phyloP scores from a whole-genome alignment of 2,329 filamentous ascomycete genomes.

The Golovinomyces cichoracearum region DNA sequence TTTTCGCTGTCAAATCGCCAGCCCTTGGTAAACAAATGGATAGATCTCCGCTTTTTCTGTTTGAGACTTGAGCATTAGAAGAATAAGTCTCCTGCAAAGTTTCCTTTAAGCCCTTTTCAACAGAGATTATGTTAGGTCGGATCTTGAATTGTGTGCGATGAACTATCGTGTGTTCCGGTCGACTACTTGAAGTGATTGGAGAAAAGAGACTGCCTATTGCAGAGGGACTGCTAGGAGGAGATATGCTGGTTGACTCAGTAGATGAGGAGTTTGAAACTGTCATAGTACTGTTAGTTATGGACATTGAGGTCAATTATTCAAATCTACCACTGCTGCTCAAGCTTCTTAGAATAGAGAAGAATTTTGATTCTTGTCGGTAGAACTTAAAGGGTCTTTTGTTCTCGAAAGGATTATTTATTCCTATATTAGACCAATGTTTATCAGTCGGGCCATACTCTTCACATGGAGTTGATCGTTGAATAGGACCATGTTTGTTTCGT shows the following conservation, averaged over 20 bases:
- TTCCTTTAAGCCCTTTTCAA: conserved; percentile 12
- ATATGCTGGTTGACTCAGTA: conserved; percentile 2
- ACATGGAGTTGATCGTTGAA: conserved; percentile 1
- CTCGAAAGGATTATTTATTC: not conserved
- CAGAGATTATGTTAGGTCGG: conserved; percentile 16
- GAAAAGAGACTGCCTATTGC: conserved; percentile 16
- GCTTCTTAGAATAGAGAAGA: conserved; percentile 20
- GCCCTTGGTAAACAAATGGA: not conserved
- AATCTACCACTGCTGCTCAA: conserved; percentile 18
- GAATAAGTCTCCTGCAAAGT: not conserved
- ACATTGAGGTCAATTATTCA: not conserved
- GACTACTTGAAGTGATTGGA: conserved; percentile 17
- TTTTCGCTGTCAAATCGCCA: not conserved
- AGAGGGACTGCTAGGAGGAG: conserved; percentile 2
- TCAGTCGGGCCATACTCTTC: conserved; percentile 8
- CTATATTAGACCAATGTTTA: not conserved
- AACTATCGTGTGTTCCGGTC: conserved; percentile 20
- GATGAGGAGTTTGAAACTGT: conserved; percentile 6
- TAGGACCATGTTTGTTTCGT: conserved; percentile 4
- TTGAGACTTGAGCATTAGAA: not conserved
- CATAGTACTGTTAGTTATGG: no score
- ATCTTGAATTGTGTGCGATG: conserved; percentile 18
- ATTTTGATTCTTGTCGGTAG: conserved; percentile 18
- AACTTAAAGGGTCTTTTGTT: conserved; percentile 15
- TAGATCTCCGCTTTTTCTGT: not conserved